A percentile compares a stretch with the other conserved stretches of the same genome.
Evolutionary conservation across 1,284 basidiomycete genomes (phyloP).

Genomic region (Cutaneotrichosporon curvatum): DNA sequence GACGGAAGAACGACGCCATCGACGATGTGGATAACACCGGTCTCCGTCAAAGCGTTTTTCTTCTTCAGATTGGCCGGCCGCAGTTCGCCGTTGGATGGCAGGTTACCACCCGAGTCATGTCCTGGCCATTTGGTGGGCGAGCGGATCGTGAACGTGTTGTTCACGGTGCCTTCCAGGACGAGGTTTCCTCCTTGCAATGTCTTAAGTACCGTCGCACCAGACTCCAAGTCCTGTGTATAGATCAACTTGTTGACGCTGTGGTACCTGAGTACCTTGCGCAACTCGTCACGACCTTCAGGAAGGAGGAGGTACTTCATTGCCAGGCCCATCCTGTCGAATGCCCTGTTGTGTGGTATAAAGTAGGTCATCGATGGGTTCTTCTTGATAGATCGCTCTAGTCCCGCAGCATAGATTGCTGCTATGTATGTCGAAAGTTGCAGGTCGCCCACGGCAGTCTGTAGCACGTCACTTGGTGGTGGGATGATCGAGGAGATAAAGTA

Average conservation of each 20-base stretch:
- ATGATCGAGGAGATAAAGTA: constrained; percentile 84
- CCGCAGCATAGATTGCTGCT: constrained; percentile 77
- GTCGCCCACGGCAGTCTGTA: constrained; percentile 73
- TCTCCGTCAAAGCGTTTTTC: constrained; percentile 62
- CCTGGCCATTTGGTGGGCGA: constrained; percentile 36
- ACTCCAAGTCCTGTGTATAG: constrained; percentile 54
- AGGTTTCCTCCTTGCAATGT: constrained; percentile 47
- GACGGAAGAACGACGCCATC: constrained; percentile 79
- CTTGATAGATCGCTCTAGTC: constrained; percentile 64
- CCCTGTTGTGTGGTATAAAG: constrained; percentile 79
- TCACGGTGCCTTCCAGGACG: constrained; percentile 30
- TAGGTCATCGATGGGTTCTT: constrained; percentile 66
- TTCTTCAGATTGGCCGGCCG: constrained; percentile 35
- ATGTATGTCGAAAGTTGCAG: constrained; percentile 83
- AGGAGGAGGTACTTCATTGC: constrained; percentile 78
- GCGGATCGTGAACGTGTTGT: constrained; percentile 23
- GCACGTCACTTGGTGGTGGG: constrained; percentile 68
- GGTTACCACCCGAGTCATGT: constrained; percentile 46
- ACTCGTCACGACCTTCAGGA: constrained; percentile 62
- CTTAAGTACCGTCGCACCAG: constrained; percentile 31
- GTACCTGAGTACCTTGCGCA: constrained; percentile 75
- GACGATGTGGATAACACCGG: constrained; percentile 85
- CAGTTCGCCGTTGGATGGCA: constrained; percentile 41
- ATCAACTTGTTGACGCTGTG: constrained; percentile 72
- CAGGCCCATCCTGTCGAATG: constrained; percentile 80